Percentiles rank a stretch among this genome's conserved stretches.
Conservation (phyloP, 768 basidiomycete species). For the Boletus reticuloceps region DNA sequence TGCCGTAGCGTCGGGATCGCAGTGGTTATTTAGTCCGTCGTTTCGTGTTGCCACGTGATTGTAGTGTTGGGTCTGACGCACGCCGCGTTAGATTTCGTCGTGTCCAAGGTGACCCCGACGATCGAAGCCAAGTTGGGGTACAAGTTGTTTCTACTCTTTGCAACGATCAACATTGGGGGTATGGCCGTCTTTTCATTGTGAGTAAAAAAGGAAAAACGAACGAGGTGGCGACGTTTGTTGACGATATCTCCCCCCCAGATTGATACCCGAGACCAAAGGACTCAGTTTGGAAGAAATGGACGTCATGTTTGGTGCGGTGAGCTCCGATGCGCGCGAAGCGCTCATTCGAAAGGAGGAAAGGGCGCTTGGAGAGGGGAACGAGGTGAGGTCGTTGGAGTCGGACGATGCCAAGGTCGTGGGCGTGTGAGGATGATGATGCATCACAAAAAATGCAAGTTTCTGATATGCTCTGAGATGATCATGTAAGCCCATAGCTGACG, state of each 20-base stretch:
- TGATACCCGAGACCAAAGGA: conserved; percentile 64
- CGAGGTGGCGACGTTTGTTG: no score
- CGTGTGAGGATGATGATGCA: no score
- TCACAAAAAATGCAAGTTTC: no score
- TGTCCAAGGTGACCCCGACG: conserved; percentile 68
- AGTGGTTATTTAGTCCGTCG: conserved; percentile 73
- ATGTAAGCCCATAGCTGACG: no score
- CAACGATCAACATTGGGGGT: conserved; percentile 65
- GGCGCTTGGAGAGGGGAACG: conserved; percentile 6
- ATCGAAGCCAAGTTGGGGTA: conserved; percentile 61
- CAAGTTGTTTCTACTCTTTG: conserved; percentile 80
- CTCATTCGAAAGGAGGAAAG: conserved; percentile 50
- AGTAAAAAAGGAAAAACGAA: conserved; percentile 13
- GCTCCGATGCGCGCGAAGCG: conserved; percentile 49
- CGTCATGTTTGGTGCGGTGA: conserved; percentile 56
- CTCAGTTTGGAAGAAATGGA: conserved; percentile 56
- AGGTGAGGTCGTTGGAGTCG: not conserved
- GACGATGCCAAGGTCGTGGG: not conserved
- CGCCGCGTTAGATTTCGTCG: conserved; percentile 50
- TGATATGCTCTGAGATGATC: no score
- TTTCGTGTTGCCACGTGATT: conserved; percentile 19
- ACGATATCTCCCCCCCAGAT: conserved; percentile 24
- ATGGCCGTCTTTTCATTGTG: conserved; percentile 69
- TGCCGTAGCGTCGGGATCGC: conserved; percentile 68
- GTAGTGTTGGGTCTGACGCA: not conserved